A percentile compares a stretch with the other conserved stretches of the same genome.
Evolutionary conservation across 177 flowering plant genomes (phyloP).

Genomic region (Vitis hybrid): DNA sequence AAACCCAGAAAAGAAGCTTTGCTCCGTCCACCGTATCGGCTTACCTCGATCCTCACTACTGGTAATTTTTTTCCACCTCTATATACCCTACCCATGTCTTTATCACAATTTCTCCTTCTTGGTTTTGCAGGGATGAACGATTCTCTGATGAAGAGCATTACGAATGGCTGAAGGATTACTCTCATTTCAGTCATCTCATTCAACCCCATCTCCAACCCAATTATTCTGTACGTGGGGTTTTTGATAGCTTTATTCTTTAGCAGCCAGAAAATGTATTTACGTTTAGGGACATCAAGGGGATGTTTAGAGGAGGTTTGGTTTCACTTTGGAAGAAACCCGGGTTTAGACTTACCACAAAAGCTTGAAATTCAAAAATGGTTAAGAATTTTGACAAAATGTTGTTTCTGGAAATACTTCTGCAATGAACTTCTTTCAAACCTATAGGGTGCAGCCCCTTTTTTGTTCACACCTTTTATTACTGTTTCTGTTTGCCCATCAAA

Average conservation of each 20-base stretch:
- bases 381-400: no score
- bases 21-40: slow-evolving; percentile 49
- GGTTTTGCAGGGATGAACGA: slow-evolving; percentile 62
- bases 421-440: no score
- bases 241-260: no score
- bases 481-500: no score
- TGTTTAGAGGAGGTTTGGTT: no score
- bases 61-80: slow-evolving; percentile 32
- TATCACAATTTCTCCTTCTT: not conserved
- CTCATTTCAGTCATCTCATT: slow-evolving; percentile 83
- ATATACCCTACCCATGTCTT: not conserved
- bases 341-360: no score
- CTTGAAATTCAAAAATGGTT: no score
- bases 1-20: slow-evolving; percentile 11
- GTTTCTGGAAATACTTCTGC: no score
- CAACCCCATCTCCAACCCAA: slow-evolving; percentile 44
- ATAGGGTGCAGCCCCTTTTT: no score
- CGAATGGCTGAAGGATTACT: slow-evolving; percentile 93
- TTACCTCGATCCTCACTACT: slow-evolving; percentile 73
- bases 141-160: slow-evolving; percentile 81
- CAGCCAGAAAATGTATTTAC: no score
- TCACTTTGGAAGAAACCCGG: no score
- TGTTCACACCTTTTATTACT: no score
- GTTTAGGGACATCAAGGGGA: not conserved
- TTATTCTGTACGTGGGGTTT: slow-evolving; percentile 38